phyloP scores from a whole-genome alignment of 2,329 filamentous ascomycete species.

The Pseudogymnoascus destructans region DNA sequence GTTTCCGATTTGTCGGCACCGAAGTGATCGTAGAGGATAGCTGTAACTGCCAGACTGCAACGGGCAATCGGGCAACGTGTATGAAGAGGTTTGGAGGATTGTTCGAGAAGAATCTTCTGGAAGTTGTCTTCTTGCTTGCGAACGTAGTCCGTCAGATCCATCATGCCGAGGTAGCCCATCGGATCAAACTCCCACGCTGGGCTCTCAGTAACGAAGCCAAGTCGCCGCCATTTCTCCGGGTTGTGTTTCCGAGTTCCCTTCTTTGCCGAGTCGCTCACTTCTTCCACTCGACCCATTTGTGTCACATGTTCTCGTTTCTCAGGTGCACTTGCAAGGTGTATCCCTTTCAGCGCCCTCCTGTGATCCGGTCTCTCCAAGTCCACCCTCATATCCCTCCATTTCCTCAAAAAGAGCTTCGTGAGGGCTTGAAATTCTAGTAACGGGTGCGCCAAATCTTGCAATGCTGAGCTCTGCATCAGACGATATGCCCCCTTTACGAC shows the following conservation, averaged over 20 bases:
- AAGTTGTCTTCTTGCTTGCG: slow-evolving; percentile 84
- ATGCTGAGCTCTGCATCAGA: slow-evolving; percentile 84
- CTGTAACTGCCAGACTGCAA: slow-evolving; percentile 74
- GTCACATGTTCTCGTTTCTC: slow-evolving; percentile 33
- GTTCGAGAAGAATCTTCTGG: slow-evolving; percentile 83
- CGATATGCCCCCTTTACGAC: slow-evolving; percentile 84
- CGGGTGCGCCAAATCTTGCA: slow-evolving; percentile 82
- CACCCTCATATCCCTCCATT: slow-evolving; percentile 76
- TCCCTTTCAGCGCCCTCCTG: slow-evolving; percentile 58
- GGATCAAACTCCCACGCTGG: slow-evolving; percentile 75
- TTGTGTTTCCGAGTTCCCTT: slow-evolving; percentile 62
- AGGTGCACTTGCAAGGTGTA: slow-evolving; percentile 71
- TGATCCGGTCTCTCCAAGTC: slow-evolving; percentile 83
- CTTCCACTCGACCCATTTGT: slow-evolving; percentile 23
- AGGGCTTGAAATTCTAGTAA: slow-evolving; percentile 86
- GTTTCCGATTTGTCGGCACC: slow-evolving; percentile 76
- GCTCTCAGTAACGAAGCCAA: slow-evolving; percentile 85
- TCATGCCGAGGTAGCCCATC: slow-evolving; percentile 85
- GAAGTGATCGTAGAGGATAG: slow-evolving; percentile 88
- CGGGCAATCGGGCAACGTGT: slow-evolving; percentile 78
- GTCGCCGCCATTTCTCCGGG: slow-evolving; percentile 80
- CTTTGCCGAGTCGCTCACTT: slow-evolving; percentile 31
- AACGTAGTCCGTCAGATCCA: slow-evolving; percentile 92
- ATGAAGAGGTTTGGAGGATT: slow-evolving; percentile 56
- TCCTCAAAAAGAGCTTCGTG: slow-evolving; percentile 74